phyloP scores from a whole-genome alignment of 345 rosid species.

The Camelina sativa region DNA sequence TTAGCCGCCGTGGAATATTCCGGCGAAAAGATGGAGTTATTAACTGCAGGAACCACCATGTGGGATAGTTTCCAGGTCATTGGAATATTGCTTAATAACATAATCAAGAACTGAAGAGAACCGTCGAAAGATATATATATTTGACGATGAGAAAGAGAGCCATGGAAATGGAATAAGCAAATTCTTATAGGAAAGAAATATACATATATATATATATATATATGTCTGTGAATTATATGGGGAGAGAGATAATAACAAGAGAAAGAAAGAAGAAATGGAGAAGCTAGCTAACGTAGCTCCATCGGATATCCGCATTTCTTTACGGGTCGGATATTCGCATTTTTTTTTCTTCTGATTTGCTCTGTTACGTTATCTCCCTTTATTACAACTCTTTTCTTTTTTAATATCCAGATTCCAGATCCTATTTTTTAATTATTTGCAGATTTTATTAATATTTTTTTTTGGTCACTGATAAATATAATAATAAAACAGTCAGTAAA shows the following conservation, averaged over 20 bases:
- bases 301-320: conserved; percentile 40
- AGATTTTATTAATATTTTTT: not conserved
- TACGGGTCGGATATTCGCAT: conserved; percentile 47
- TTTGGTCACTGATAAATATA: not conserved
- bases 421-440: not conserved
- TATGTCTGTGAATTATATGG: no score
- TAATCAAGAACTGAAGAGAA: not conserved
- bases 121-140: not conserved
- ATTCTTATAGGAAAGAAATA: not conserved
- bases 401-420: not conserved
- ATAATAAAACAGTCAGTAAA: not conserved
- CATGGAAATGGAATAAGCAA: not conserved
- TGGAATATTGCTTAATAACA: conserved; percentile 51
- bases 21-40: conserved; percentile 37
- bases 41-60: conserved; percentile 50
- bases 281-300: conserved; percentile 26
- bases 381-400: not conserved
- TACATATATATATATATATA: no score
- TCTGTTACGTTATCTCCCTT: conserved; percentile 20
- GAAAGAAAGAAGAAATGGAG: conserved; percentile 29
- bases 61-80: conserved; percentile 43
- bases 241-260: not conserved
- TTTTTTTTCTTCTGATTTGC: conserved; percentile 1
- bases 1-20: conserved; percentile 41
- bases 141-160: conserved; percentile 1